phyloP scores from a whole-genome alignment of 306 rosid species.

The Fragaria nilgerrensis region DNA sequence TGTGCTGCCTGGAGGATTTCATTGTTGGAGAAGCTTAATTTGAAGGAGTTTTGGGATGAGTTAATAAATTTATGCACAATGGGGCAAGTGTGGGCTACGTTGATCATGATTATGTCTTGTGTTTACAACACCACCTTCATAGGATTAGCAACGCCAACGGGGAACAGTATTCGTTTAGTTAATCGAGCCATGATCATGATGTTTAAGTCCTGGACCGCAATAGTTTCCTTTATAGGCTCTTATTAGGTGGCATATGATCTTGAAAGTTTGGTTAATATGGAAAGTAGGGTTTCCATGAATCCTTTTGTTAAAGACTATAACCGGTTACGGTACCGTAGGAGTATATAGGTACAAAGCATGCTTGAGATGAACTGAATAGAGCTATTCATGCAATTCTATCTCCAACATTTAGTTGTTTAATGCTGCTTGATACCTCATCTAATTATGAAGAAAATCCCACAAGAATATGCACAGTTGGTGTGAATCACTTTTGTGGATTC shows the following conservation, averaged over 20 bases:
- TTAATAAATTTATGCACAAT: slow-evolving; percentile 57
- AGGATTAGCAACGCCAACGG: slow-evolving; percentile 36
- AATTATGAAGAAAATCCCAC: slow-evolving; percentile 31
- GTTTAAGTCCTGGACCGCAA: slow-evolving; percentile 43
- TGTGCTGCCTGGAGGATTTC: slow-evolving; percentile 56
- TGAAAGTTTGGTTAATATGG: slow-evolving; percentile 21
- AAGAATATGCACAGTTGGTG: slow-evolving; percentile 53
- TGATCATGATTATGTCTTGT: slow-evolving; percentile 52
- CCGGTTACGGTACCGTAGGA: too few species aligned
- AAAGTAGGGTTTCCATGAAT: slow-evolving; percentile 1
- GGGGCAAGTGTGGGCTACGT: slow-evolving; percentile 56
- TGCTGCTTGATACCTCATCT: slow-evolving; percentile 17
- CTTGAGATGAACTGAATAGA: slow-evolving; percentile 35
- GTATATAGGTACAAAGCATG: slow-evolving; percentile 12
- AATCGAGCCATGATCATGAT: slow-evolving; percentile 50
- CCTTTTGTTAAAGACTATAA: background rate
- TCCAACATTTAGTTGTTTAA: slow-evolving; percentile 16
- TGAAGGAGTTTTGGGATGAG: slow-evolving; percentile 37
- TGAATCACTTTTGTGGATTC: slow-evolving; percentile 58
- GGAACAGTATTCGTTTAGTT: slow-evolving; percentile 45
- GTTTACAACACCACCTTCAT: slow-evolving; percentile 34
- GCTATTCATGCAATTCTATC: slow-evolving; percentile 20
- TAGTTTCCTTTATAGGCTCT: slow-evolving; percentile 42
- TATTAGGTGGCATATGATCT: slow-evolving; percentile 40
- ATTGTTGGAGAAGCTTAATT: slow-evolving; percentile 35